A percentile compares a stretch with the other conserved stretches of the same genome.
Conservation (phyloP, 1,284 basidiomycete genomes). For the Inonotus hispidus region DNA sequence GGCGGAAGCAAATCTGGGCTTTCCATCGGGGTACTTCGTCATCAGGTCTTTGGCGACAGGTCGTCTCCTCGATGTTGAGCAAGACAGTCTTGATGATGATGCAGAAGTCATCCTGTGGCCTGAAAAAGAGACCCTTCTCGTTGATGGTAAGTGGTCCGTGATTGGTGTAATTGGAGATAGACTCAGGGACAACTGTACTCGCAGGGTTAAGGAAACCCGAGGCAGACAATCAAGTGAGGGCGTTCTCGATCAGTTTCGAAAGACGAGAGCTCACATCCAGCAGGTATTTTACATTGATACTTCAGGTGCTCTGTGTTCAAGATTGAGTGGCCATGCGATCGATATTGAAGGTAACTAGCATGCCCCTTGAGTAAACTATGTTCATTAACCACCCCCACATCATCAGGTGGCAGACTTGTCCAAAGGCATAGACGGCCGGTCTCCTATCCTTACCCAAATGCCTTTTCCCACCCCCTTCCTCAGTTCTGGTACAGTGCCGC, state of each 20-base stretch:
- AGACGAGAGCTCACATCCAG: constrained; percentile 3
- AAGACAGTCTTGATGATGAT: constrained; percentile 56
- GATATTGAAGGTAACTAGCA: constrained; percentile 60
- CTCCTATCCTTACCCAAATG: constrained; percentile 67
- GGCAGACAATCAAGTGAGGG: constrained; percentile 65
- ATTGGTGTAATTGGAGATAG: neutral
- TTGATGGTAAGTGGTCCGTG: constrained; percentile 48
- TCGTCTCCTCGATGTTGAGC: constrained; percentile 57
- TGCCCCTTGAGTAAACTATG: neutral
- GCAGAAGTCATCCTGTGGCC: constrained; percentile 61
- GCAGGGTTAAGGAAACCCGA: constrained; percentile 60
- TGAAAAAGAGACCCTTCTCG: constrained; percentile 65
- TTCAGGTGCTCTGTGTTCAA: constrained; percentile 66
- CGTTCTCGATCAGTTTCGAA: neutral
- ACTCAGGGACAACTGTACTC: constrained; percentile 1
- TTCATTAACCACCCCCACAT: constrained; percentile 6
- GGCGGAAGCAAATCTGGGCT: constrained; percentile 37
- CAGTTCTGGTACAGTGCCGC: constrained; percentile 53
- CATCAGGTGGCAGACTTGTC: constrained; percentile 52
- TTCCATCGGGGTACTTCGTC: constrained; percentile 73
- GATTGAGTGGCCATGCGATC: constrained; percentile 72
- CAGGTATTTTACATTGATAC: constrained; percentile 79
- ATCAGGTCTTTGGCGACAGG: constrained; percentile 56
- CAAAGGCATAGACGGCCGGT: constrained; percentile 70
- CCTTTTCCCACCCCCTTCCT: constrained; percentile 69